Percentiles rank a stretch among this genome's conserved stretches.
phyloP scores from a whole-genome alignment of 2,329 filamentous ascomycete genomes.

The Lachnellula suecica region DNA sequence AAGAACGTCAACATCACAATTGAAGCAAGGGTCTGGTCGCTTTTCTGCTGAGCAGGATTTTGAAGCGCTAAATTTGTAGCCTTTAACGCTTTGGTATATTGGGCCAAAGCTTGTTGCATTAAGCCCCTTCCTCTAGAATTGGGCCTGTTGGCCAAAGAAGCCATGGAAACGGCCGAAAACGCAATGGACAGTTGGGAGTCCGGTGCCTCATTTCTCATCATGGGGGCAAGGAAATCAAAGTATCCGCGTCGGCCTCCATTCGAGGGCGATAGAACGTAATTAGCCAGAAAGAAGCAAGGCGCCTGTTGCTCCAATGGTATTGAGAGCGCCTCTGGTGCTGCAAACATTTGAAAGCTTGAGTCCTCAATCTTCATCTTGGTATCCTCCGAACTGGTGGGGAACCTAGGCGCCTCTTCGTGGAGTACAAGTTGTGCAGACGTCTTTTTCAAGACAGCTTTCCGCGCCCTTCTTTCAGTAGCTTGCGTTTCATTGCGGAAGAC shows the following conservation, averaged over 20 bases:
- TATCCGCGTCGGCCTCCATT: conserved; percentile 49
- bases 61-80: conserved; percentile 52
- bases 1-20: conserved; percentile 61
- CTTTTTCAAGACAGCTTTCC: conserved; percentile 51
- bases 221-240: conserved; percentile 57
- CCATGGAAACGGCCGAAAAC: conserved; percentile 59
- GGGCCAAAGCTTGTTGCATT: conserved; percentile 43
- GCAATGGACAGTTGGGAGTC: conserved; percentile 52
- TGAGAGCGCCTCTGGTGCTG: conserved; percentile 38
- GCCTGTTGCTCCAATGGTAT: conserved; percentile 55
- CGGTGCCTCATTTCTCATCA: conserved; percentile 46
- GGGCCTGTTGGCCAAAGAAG: conserved; percentile 54
- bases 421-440: conserved; percentile 35
- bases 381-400: conserved; percentile 1
- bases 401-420: conserved; percentile 9
- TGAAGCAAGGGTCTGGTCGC: conserved; percentile 58
- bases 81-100: conserved; percentile 55
- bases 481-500: conserved; percentile 73
- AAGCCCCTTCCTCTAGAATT: conserved; percentile 32
- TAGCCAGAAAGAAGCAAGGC: conserved; percentile 58
- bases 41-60: conserved; percentile 46
- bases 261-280: conserved; percentile 56
- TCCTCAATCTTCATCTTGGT: conserved; percentile 6
- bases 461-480: conserved; percentile 62
- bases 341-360: conserved; percentile 6